Evolutionary conservation across 306 rosid genomes (phyloP), one percentile per base, ranked within the genome.

Genomic region (Glycyrrhiza uralensis): DNA sequence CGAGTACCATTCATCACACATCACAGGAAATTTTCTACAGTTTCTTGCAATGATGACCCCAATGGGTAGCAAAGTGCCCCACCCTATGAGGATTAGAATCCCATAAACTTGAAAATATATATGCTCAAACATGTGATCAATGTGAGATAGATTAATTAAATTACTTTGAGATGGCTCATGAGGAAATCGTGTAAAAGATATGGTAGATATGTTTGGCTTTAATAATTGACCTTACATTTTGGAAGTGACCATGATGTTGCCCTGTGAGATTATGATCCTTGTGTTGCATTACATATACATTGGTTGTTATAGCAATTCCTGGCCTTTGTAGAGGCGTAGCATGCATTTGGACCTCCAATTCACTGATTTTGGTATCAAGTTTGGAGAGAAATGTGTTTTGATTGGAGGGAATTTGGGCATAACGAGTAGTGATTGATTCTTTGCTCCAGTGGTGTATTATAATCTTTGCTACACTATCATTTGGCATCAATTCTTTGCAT

Each of bases 31-130:
- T 32, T 71, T 70, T 49, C 74, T 82, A 12, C 62, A 78, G 79
- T 82, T 75, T 49, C 89, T 85, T 69, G 85, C 92, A 26, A 83
- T 35, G 3, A 87, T 78, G 26, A 70, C 87, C 61, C 92, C 92
- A 19, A 63, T 36, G 22, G 92, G 92, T 28, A 87, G 55, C 41
- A 87, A 36, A 45, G 69, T 83, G 58, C 92, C 92, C 92, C 89
- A 87, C 44, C 92, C 92, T 50, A 83, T 69, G 14, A 85, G 52
- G 22, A 50, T 78, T 20, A 87, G 71, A 60, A 78, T 41, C 73
- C 72, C 69, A 45, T 78, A 69, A 26, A 36, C 77, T 87, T 85
- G n/a, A 78, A 2, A 3, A 50, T 30, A 55, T 74, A 56, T 35
- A 30, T 12, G 29, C 4, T 26, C 2, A 50, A 67, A 62, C 45